Evolutionary conservation across 1,284 basidiomycete species (phyloP), one percentile per base, ranked within the genome.

Genomic region (Sporisorium graminicola): DNA sequence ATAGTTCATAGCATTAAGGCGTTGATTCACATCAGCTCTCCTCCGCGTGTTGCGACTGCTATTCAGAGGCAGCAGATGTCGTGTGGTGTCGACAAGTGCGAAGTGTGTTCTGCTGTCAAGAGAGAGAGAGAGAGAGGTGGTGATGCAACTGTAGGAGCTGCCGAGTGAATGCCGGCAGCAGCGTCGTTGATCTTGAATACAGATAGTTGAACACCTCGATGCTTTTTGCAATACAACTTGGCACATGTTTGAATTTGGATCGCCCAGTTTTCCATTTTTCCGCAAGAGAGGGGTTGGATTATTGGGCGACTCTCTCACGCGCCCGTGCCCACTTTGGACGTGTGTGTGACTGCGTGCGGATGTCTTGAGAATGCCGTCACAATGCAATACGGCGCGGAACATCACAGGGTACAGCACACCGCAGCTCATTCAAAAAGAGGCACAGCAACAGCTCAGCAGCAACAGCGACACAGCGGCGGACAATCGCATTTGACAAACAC

Each of bases 401-500:
- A n/a, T 33, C 27, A 50, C 49, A 50, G 22, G 18, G 47, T 27
- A 50, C 26, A 31, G 47, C 27, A 22, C n/a, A 51, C 18, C 47
- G 24, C 47, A 51, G 20, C n/a, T 20, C 49, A 31, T 1, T 5
- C 27, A 5, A 20, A 51, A 9, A 33, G n/a, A 29, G 20, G 33
- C 52, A 54, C 52, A 54, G 44, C 44, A 26, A 12, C 9, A 37
- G 35, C n/a, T n/a, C 37, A n/a, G 18, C 10, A 37, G 35, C 35
- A 13, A 37, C 10, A 37, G 35, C 35, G 14, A 37, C 10, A 8
- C 8, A 10, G 35, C 8, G 14, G 37, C 16, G 37, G 35, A 35
- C n/a, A 27, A 47, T 47, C 46, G 46, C 46, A 47, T n/a, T 47
- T 47, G 43, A 26, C 44, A 47, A 47, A 26, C 13, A 26, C 44